Base-by-base conservation (phyloP, 2,329 filamentous ascomycete species). In the Penicillium sp. region DNA sequence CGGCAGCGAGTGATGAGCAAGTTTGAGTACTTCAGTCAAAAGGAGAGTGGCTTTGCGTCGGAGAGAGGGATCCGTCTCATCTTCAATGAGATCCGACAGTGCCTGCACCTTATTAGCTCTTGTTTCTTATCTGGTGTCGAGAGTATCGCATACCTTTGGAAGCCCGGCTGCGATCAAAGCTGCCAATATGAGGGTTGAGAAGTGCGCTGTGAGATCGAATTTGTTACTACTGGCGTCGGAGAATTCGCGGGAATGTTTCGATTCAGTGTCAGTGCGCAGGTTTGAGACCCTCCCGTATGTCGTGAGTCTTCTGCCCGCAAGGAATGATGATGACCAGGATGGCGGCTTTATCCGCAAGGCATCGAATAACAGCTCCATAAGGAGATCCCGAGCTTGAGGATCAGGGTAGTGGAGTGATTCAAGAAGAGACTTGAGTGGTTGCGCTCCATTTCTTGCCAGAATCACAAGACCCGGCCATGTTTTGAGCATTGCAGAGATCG, bases 261-360 rank as follows among this genome's bases (percentile, higher is more conserved):
- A 68, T 20, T 81, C 76, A 40, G 78, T 71, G 25, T 85, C 79
- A 1, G 85, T 79, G 60, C 89, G 90, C 46, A 97, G 76, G 54
- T 90, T 94, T 7, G 90, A 86, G 33, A 97, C 92, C 63, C 95
- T 83, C n/a, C 92, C 92, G 69, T 99, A 99, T 0, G 94, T 99
- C 0, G 95, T 99, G 42, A 99, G 78, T 53, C 95, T 82, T 58
- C 94, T 84, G 7, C 94, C 95, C 31, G 95, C 94, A 42, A 99
- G 81, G 69, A 96, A 99, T 0, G 92, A 95, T 0, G 90, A 92
- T 7, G 94, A 95, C 94, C 94, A 99, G 8, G 91, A 86, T 39
- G 94, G 85, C 52, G 92, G 87, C 62, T 97, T 97, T 66, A 99
- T 96, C 31, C 92, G 85, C 46, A 99, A 74, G 18, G 86, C 81